Evolutionary conservation across 2,329 filamentous ascomycete species (phyloP).

Genomic region (Fusarium euwallaceae): DNA sequence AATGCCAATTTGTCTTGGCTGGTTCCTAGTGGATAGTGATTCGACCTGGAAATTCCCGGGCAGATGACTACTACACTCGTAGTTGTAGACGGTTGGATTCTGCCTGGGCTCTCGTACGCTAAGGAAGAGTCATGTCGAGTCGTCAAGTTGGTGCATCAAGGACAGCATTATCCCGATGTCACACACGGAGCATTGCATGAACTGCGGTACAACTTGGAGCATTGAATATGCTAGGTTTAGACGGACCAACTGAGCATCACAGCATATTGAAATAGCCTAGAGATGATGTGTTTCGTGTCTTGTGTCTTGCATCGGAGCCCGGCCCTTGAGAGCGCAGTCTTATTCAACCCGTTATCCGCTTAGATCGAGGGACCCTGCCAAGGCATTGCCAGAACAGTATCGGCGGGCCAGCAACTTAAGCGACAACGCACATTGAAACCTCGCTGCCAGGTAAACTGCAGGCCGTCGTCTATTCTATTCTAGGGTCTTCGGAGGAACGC

Average conservation of each 20-base stretch:
- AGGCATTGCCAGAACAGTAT: background rate
- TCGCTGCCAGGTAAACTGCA: conserved; percentile 1
- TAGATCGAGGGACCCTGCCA: background rate
- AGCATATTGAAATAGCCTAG: background rate
- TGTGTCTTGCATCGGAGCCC: background rate
- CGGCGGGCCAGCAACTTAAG: background rate
- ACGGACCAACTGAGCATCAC: background rate
- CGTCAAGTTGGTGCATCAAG: background rate
- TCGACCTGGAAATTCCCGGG: background rate
- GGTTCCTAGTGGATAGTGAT: background rate
- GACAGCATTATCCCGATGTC: conserved; percentile 8
- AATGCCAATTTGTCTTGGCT: background rate
- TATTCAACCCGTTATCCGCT: background rate
- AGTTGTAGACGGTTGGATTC: background rate
- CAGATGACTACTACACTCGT: background rate
- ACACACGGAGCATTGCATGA: background rate
- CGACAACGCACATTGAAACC: background rate
- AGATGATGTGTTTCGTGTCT: background rate
- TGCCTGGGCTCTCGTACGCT: background rate
- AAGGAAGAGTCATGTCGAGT: background rate
- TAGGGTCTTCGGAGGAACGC: background rate
- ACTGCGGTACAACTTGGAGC: background rate
- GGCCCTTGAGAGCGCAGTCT: background rate
- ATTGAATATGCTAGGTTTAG: background rate
- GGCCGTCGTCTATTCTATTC: background rate